Evolutionary conservation across 148 eudicot genomes (phyloP).

Genomic region (Polygonum maritimum): DNA sequence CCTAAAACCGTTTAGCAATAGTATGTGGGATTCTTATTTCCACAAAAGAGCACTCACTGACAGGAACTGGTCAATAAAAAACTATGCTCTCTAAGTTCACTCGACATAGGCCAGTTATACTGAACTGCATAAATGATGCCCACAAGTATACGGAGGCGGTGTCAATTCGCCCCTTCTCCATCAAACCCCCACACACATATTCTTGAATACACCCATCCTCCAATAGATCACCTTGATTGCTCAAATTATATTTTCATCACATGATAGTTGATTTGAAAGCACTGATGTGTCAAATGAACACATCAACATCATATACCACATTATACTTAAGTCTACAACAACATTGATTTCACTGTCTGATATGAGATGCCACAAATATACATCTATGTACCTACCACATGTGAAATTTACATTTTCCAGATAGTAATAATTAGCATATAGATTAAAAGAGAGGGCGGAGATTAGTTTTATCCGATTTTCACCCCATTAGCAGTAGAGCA

Average conservation of each 20-base stretch:
- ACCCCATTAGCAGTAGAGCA: too few species aligned
- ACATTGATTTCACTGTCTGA: not conserved
- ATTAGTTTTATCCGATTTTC: too few species aligned
- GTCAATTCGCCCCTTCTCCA: not conserved
- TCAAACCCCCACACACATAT: not conserved
- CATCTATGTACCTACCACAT: not conserved
- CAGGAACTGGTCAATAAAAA: not conserved
- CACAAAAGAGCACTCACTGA: not conserved
- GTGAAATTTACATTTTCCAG: not conserved
- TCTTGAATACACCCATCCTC: not conserved
- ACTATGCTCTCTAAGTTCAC: not conserved
- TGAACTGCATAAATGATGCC: too few species aligned
- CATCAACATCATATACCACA: not conserved
- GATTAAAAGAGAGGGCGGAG: too few species aligned
- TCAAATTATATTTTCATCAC: not conserved
- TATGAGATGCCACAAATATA: not conserved
- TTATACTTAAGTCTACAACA: not conserved
- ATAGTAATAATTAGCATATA: not conserved
- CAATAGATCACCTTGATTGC: not conserved
- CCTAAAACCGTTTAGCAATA: too few species aligned
- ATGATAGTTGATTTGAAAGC: not conserved
- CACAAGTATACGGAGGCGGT: not conserved
- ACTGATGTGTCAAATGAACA: not conserved
- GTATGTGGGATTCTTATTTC: too few species aligned
- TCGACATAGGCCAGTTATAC: too few species aligned